Evolutionary conservation across 495 filamentous ascomycete species (phyloP), one percentile per base, ranked within the genome.

Genomic region (Trichoderma erinaceum): DNA sequence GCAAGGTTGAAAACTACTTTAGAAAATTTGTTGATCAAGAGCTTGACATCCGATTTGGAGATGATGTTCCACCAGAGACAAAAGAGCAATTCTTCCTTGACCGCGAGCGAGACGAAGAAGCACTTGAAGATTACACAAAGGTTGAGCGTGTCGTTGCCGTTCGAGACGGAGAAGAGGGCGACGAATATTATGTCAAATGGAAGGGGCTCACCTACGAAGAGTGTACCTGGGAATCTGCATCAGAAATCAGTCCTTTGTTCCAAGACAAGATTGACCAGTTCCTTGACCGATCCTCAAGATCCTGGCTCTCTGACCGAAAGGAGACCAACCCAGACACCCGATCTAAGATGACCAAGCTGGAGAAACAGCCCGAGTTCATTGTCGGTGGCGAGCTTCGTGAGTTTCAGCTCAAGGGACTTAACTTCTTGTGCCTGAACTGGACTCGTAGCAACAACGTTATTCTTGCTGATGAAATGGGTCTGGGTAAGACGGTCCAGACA

Each of bases 401-500:
- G 66, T 99, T 99, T 75, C 95, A 99, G 78, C 83, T 97, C 71
- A 91, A 90, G 58, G 95, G 95, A 6, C 76, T 99, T 65, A 97
- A 97, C 78, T 98, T 96, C 78, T 79, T 99, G 67, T 92, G 92
- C 48, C 91, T 92, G 73, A 96, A 97, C 75, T 99, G 95, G 95
- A 90, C 90, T 56, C 87, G 88, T 70, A 88, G 87, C 56, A 91
- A 92, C 71, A 98, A 97, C 72, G 93, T 97, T 70, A 97, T 99
- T 66, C 83, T 99, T 16, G 95, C 95, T 15, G 95, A 99, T 71
- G 95, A 99, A 75, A 99, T 99, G 95, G 95, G 95, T 67, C 82
- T 99, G 35, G 95, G 95, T 29, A 99, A 99, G 81, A 99, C 95
- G 0, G 94, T 99, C 3, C 95, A 99, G 77, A 97, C 94, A 1